Conservation (phyloP, 1,284 basidiomycete genomes). For the Cerrena zonata region DNA sequence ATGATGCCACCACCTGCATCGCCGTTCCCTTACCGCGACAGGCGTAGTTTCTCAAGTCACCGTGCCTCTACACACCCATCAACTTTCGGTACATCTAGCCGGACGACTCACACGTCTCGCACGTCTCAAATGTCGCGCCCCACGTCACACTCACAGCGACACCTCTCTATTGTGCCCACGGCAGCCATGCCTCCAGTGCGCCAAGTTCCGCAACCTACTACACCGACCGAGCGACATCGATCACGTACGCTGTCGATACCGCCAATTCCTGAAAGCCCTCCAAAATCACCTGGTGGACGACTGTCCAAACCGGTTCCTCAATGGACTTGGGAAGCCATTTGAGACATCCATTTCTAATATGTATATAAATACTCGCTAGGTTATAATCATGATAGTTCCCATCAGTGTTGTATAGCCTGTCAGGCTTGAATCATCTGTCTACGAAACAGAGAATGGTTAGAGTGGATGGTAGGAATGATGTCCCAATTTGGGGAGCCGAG, state of each 20-base stretch:
- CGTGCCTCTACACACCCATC: neutral
- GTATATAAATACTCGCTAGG: neutral
- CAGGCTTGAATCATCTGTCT: neutral
- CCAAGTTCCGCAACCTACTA: neutral
- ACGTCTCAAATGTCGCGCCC: neutral
- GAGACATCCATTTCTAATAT: neutral
- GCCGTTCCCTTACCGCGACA: neutral
- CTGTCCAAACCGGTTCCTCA: constrained; percentile 3
- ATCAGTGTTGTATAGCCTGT: neutral
- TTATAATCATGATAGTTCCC: neutral
- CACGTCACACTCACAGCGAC: neutral
- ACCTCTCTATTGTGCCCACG: neutral
- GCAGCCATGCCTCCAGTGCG: neutral
- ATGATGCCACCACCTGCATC: constrained; percentile 11
- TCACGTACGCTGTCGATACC: neutral
- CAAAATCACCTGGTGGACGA: neutral
- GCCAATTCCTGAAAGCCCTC: neutral
- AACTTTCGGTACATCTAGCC: neutral
- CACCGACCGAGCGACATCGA: constrained; percentile 1
- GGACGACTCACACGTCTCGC: neutral
- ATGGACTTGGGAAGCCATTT: neutral
- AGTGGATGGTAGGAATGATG: neutral
- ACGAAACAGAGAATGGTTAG: neutral
- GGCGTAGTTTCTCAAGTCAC: neutral
- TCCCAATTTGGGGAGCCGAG: neutral